Evolutionary conservation across 345 rosid genomes (phyloP).

Genomic region (Pistacia atlantica): DNA sequence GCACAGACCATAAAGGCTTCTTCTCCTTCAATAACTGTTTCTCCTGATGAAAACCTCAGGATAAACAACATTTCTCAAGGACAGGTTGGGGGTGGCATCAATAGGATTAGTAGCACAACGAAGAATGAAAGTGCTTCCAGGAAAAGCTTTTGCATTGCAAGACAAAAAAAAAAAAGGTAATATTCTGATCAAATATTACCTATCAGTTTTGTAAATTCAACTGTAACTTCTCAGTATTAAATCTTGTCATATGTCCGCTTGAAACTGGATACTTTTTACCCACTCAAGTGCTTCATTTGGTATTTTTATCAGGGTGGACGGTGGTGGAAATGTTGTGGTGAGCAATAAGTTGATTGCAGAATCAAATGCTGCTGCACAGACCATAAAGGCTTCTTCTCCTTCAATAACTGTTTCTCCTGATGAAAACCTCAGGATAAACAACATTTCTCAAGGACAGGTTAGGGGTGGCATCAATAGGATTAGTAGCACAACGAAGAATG

Average conservation of each 20-base stretch:
- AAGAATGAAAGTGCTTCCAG: conserved; percentile 75
- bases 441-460: conserved; percentile 37
- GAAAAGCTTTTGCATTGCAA: conserved; percentile 86
- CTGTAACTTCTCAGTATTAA: background rate
- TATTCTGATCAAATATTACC: background rate
- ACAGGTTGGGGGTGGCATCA: conserved; percentile 48
- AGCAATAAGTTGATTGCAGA: conserved; percentile 39
- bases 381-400: conserved; percentile 30
- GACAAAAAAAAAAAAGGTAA: no score
- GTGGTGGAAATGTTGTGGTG: conserved; percentile 35
- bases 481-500: conserved; percentile 56
- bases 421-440: conserved; percentile 41
- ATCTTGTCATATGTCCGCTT: background rate
- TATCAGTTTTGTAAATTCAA: background rate
- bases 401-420: conserved; percentile 37
- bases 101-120: conserved; percentile 38
- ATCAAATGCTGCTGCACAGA: conserved; percentile 31
- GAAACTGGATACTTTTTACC: background rate
- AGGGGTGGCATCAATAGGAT: conserved; percentile 45
- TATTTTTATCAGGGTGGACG: conserved; percentile 45
- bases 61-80: conserved; percentile 35
- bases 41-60: conserved; percentile 48
- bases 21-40: conserved; percentile 28
- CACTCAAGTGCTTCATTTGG: conserved; percentile 10
- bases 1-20: conserved; percentile 34